Base-by-base conservation (phyloP, 192 early-diverging fungal genomes). In the Pilaira anomala region DNA sequence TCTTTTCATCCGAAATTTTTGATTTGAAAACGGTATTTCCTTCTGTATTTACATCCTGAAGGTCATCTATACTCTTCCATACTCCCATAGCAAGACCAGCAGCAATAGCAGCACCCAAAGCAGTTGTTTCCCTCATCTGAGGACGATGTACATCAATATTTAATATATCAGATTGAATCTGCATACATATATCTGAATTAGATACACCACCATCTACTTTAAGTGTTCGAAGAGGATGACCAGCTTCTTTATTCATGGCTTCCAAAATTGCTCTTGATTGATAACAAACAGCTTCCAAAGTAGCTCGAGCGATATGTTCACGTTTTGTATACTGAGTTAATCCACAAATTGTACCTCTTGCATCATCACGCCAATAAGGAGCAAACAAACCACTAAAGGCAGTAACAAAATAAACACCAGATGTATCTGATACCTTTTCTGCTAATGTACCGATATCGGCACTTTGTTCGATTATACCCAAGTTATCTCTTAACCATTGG, bases 161-260 rank as follows among this genome's bases (percentile, higher is more conserved):
- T 18, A 92, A 66, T 49, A 93, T 80, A 65, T 97, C 85, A 13
- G 95, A 85, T 78, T 95, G 93, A 54, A 97, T 78, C 75, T 97
- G 93, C 95, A 97, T 97, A 56, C 85, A 82, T 39, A 91, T 52
- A 62, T 94, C 90, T 24, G 93, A 94, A 73, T 91, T 91, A 29
- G 91, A 93, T 71, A 97, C 74, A 11, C 95, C 95, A n/a, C 95
- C 95, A 66, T 97, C 95, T n/a, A 94, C 95, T 36, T 89, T 87
- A 16, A 97, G 78, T n/a, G 80, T 63, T 19, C 78, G 76, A 55
- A 97, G 78, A 3, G 85, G 84, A 6, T 72, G 69, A 58, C 85
- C 83, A 14, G 83, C 81, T 60, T 93, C 93, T 24, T 78, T 77
- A 74, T 93, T 89, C 91, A 95, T 97, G 45, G 92, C 91, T 11